Evolutionary conservation across 495 filamentous ascomycete genomes (phyloP).

Genomic region (Penicillium turbatum): DNA sequence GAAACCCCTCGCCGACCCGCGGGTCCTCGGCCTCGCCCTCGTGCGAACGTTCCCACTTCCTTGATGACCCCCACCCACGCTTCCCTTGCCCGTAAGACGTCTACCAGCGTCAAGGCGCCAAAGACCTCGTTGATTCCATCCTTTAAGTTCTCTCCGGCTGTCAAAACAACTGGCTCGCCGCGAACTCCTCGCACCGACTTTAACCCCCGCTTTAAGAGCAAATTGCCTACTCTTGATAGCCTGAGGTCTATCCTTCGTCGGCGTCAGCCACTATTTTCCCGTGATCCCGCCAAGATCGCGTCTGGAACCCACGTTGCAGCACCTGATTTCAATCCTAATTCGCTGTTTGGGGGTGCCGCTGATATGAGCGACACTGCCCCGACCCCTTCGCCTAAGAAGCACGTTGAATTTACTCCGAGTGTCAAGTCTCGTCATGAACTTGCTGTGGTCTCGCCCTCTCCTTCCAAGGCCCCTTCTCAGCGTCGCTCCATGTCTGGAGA

Average conservation of each 20-base stretch:
- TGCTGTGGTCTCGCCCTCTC: conserved; percentile 38
- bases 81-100: conserved; percentile 58
- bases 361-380: conserved; percentile 27
- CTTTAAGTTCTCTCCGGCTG: conserved; percentile 42
- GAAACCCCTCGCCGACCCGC: conserved; percentile 40
- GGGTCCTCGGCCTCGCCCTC: conserved; percentile 36
- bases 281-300: conserved; percentile 56
- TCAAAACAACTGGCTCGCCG: conserved; percentile 41
- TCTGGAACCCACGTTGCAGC: conserved; percentile 55
- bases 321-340: conserved; percentile 42
- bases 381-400: conserved; percentile 52
- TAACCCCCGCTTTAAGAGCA: conserved; percentile 43
- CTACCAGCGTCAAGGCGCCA: conserved; percentile 52
- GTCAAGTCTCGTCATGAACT: conserved; percentile 44
- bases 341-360: conserved; percentile 37
- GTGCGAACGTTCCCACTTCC: conserved; percentile 37
- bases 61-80: conserved; percentile 77
- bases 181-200: conserved; percentile 46
- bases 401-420: conserved; percentile 56
- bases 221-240: conserved; percentile 37
- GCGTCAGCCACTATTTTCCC: conserved; percentile 57
- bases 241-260: conserved; percentile 61
- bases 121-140: conserved; percentile 55
- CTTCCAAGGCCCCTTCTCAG: conserved; percentile 38
- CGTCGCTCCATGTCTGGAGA: conserved; percentile 27